These are phyloP conservation scores for Alternaria burnsii DNA, from an alignment of 2,329 filamentous ascomycete genomes.

Conservation along the genomic window DNA sequence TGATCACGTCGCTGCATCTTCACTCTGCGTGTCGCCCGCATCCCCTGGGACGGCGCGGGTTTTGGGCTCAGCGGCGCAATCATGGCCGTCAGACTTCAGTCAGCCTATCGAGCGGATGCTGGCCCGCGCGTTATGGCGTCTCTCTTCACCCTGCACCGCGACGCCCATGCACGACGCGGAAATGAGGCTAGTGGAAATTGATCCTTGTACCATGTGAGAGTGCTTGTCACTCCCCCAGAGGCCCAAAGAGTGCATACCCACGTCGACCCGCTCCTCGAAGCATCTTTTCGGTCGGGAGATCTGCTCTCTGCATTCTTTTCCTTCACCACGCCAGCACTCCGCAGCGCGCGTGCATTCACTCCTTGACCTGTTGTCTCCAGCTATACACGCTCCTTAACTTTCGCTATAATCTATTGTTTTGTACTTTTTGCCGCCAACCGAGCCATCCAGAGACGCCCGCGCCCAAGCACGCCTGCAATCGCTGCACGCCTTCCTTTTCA, in stretches of 20 bases:
- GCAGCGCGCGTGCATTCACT: slow-evolving; percentile 38
- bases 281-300: slow-evolving; percentile 32
- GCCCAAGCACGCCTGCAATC: slow-evolving; percentile 1
- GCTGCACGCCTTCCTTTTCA: slow-evolving; percentile 11
- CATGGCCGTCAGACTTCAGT: not conserved
- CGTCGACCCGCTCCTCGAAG: slow-evolving; percentile 24
- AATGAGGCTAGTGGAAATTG: slow-evolving; percentile 36
- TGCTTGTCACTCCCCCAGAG: slow-evolving; percentile 30
- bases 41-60: slow-evolving; percentile 30
- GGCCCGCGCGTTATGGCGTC: slow-evolving; percentile 23
- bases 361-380: slow-evolving; percentile 26
- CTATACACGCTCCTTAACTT: slow-evolving; percentile 37
- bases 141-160: slow-evolving; percentile 10
- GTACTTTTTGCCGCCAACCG: slow-evolving; percentile 27
- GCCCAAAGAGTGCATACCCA: slow-evolving; percentile 23
- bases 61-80: slow-evolving; percentile 17
- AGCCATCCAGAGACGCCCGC: slow-evolving; percentile 12
- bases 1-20: slow-evolving; percentile 1
- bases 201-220: slow-evolving; percentile 28
- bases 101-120: slow-evolving; percentile 17
- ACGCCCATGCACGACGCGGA: slow-evolving; percentile 34
- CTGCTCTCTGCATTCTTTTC: slow-evolving; percentile 31
- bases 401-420: slow-evolving; percentile 30
- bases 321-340: slow-evolving; percentile 28
- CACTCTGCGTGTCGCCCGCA: slow-evolving; percentile 4